phyloP scores from a whole-genome alignment of 1,139 yeast species.

The Sugiyamaella paludigena region DNA sequence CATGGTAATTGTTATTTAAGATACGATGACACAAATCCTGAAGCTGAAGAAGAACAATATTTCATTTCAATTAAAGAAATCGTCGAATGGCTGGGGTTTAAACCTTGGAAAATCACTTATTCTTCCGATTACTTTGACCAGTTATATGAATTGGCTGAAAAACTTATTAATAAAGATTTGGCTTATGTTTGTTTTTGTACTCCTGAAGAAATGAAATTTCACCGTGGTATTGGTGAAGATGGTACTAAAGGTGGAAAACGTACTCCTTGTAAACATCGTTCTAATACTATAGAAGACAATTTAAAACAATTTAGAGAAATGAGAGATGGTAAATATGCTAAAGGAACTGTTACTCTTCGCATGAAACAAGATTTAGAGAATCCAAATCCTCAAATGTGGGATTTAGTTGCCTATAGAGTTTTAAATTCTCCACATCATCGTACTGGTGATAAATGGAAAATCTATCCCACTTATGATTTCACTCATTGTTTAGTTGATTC shows the following conservation, averaged over 20 bases:
- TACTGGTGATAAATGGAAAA: conserved; percentile 96
- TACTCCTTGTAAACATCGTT: conserved; percentile 73
- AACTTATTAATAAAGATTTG: conserved; percentile 60
- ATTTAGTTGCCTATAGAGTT: conserved; percentile 96
- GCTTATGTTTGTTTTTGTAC: conserved; percentile 96
- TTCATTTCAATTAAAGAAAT: conserved; percentile 80
- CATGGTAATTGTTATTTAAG: conserved; percentile 87
- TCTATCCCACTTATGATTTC: conserved; percentile 97
- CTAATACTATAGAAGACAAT: conserved; percentile 65
- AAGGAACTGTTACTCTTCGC: conserved; percentile 91
- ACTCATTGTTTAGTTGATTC: conserved; percentile 99
- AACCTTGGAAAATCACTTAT: conserved; percentile 90
- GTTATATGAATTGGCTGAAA: conserved; percentile 83
- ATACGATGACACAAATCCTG: conserved; percentile 97
- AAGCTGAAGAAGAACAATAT: conserved; percentile 93
- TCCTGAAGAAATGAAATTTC: conserved; percentile 82
- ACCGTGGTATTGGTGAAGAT: conserved; percentile 87
- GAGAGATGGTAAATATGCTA: conserved; percentile 84
- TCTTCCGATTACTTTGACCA: conserved; percentile 93
- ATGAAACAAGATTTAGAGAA: conserved; percentile 94
- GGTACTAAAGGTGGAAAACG: conserved; percentile 95
- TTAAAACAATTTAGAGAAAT: conserved; percentile 79
- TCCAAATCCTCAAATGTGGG: conserved; percentile 99
- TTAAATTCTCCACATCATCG: conserved; percentile 90
- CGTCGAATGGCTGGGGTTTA: conserved; percentile 89